Conservation (phyloP, 208 protist species). For the Trypanosoma cruzi region DNA sequence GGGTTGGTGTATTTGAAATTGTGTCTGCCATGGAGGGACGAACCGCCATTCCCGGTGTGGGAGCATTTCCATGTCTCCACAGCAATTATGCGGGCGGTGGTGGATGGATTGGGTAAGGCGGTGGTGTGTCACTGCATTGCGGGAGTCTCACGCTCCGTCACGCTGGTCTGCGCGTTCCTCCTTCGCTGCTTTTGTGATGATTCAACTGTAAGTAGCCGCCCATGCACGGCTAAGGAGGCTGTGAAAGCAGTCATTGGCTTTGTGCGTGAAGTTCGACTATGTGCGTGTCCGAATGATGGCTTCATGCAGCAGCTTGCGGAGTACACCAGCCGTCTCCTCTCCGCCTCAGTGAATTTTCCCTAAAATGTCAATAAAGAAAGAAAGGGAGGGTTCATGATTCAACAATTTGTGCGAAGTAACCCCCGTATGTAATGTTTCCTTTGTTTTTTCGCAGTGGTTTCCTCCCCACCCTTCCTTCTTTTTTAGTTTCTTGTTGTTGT, state of each 20-base stretch:
- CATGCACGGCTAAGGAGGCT: not conserved
- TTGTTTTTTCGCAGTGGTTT: not conserved
- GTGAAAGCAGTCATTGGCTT: conserved; percentile 31
- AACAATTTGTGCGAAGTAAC: not conserved
- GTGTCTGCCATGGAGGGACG: conserved; percentile 28
- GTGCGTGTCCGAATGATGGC: conserved; percentile 35
- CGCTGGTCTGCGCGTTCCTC: conserved; percentile 64
- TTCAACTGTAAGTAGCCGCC: not conserved
- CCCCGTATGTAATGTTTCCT: not conserved
- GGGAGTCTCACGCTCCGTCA: conserved; percentile 66
- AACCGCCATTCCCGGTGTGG: conserved; percentile 15
- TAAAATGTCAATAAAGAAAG: not conserved
- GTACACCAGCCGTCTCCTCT: conserved; percentile 20
- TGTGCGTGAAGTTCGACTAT: conserved; percentile 31
- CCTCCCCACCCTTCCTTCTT: no score
- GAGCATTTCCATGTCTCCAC: conserved; percentile 15
- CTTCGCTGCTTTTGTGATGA: conserved; percentile 41
- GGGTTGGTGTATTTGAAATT: conserved; percentile 16
- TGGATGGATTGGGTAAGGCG: conserved; percentile 15
- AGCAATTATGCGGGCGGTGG: conserved; percentile 20
- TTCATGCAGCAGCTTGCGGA: conserved; percentile 29
- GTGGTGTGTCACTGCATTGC: conserved; percentile 77
- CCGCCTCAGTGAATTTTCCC: no score
- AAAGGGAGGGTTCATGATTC: not conserved
- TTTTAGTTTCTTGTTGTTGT: no score